These are phyloP conservation scores for Microbotryum violaceum DNA, from an alignment of 1,284 basidiomycete species.

Conservation along the genomic window DNA sequence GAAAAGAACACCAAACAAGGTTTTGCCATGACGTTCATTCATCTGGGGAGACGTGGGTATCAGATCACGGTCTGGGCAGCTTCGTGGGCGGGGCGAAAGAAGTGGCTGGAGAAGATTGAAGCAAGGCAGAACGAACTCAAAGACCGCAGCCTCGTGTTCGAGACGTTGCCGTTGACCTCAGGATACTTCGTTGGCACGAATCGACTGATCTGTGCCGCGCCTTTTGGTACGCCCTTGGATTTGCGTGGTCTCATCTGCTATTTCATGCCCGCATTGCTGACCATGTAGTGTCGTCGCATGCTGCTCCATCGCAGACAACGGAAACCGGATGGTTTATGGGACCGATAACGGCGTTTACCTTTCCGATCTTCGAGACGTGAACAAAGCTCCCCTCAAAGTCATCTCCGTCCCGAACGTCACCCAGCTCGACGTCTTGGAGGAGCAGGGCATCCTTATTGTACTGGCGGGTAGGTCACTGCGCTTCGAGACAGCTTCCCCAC, in stretches of 20 bases:
- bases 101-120: slow-evolving; percentile 89
- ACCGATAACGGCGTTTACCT: slow-evolving; percentile 96
- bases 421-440: slow-evolving; percentile 94
- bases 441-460: slow-evolving; percentile 90
- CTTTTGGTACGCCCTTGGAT: slow-evolving; percentile 63
- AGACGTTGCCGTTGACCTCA: slow-evolving; percentile 75
- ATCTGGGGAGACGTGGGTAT: slow-evolving; percentile 89
- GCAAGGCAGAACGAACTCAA: slow-evolving; percentile 81
- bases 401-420: slow-evolving; percentile 80
- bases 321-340: slow-evolving; percentile 84
- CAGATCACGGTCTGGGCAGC: slow-evolving; percentile 87
- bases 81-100: slow-evolving; percentile 74
- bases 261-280: not conserved
- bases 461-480: slow-evolving; percentile 62
- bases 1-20: slow-evolving; percentile 61
- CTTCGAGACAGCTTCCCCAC: not conserved
- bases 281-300: not conserved
- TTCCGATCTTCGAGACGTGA: slow-evolving; percentile 68
- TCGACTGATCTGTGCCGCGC: slow-evolving; percentile 88
- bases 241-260: not conserved
- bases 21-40: slow-evolving; percentile 84
- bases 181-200: slow-evolving; percentile 75
- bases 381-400: slow-evolving; percentile 70
- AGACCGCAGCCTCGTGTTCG: slow-evolving; percentile 79
- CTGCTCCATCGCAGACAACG: slow-evolving; percentile 53